Evolutionary conservation across 202 grass and related monocot species (phyloP).

Genomic region (Bolboschoenoplectus hybrid): DNA sequence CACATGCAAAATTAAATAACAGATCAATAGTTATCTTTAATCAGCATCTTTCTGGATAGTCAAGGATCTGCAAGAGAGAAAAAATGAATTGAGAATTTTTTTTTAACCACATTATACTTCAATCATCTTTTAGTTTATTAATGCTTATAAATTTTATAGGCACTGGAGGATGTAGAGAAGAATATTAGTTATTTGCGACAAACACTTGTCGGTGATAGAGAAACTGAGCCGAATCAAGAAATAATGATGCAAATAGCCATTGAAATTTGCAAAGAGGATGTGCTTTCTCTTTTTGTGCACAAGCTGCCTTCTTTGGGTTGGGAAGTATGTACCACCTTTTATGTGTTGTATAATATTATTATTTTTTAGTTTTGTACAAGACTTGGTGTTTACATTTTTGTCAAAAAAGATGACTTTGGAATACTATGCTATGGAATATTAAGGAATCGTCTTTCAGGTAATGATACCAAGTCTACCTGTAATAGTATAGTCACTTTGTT

Average conservation of each 20-base stretch:
- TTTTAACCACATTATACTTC: background rate
- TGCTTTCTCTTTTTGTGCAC: slow-evolving; percentile 81
- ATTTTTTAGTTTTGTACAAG: background rate
- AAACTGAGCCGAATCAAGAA: slow-evolving; percentile 90
- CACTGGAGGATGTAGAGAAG: slow-evolving; percentile 92
- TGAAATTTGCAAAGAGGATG: slow-evolving; percentile 89
- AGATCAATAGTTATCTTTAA: background rate
- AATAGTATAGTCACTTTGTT: background rate
- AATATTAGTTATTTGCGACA: slow-evolving; percentile 68
- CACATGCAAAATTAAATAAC: background rate
- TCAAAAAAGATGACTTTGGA: background rate
- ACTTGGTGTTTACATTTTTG: background rate
- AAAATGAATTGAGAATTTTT: slow-evolving; percentile 5
- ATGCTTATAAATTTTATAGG: slow-evolving; percentile 47
- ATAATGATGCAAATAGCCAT: slow-evolving; percentile 73
- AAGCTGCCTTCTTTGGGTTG: slow-evolving; percentile 91
- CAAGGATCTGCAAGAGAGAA: background rate
- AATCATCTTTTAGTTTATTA: background rate
- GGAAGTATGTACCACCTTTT: slow-evolving; percentile 66
- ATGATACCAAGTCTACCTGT: background rate
- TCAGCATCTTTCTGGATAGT: background rate
- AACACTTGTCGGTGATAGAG: slow-evolving; percentile 80
- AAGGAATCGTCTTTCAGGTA: background rate
- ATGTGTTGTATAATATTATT: slow-evolving; percentile 20
- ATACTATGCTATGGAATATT: slow-evolving; percentile 3